These are phyloP conservation scores for Boletus patriciae DNA, from an alignment of 768 basidiomycete genomes.

Conservation along the genomic window DNA sequence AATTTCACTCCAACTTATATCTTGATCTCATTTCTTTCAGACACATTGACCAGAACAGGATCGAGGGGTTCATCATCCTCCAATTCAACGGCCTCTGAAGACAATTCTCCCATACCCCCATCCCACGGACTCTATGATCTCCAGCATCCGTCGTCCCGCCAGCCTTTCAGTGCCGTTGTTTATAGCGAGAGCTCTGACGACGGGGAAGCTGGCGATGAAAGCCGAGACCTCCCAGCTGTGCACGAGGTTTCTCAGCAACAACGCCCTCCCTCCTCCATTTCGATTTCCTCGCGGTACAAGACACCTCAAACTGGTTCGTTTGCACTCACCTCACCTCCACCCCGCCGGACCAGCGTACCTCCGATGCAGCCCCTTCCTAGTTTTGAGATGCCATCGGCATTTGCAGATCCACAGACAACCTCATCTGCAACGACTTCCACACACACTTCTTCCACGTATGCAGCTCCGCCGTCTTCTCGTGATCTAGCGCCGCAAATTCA, in stretches of 20 bases:
- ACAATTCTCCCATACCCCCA: conserved; percentile 21
- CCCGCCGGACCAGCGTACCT: conserved; percentile 47
- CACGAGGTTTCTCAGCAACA: conserved; percentile 39
- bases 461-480: conserved; percentile 40
- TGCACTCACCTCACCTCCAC: conserved; percentile 55
- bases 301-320: conserved; percentile 70
- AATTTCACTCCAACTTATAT: not conserved
- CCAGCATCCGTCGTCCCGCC: conserved; percentile 10
- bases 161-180: conserved; percentile 22
- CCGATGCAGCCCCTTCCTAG: conserved; percentile 69
- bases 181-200: conserved; percentile 46
- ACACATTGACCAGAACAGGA: conserved; percentile 39
- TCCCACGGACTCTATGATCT: conserved; percentile 16
- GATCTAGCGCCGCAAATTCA: conserved; percentile 40
- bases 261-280: conserved; percentile 68
- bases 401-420: conserved; percentile 47
- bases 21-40: conserved; percentile 17
- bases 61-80: conserved; percentile 65
- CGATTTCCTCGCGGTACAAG: conserved; percentile 72
- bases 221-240: conserved; percentile 41
- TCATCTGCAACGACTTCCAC: conserved; percentile 39
- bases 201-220: conserved; percentile 48
- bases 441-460: conserved; percentile 40
- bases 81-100: conserved; percentile 57
- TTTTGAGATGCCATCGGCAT: conserved; percentile 74